Evolutionary conservation across 1,139 yeast genomes (phyloP).

Genomic region (Geotrichum histeridarum): DNA sequence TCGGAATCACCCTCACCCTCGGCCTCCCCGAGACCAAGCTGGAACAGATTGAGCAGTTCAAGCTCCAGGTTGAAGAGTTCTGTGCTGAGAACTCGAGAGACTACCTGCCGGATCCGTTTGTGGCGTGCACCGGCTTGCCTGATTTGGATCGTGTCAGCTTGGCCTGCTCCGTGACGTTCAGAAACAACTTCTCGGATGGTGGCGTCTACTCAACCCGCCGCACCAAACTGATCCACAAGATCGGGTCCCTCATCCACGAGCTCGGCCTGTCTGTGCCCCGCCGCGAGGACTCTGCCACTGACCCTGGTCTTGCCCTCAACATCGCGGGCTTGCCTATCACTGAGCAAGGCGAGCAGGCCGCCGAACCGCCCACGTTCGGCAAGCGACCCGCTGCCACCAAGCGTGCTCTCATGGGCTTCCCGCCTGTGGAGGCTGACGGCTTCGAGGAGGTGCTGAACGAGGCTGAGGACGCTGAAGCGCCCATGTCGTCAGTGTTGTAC

Average conservation of each 20-base stretch:
- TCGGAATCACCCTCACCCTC: conserved; percentile 29
- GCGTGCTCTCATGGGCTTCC: conserved; percentile 16
- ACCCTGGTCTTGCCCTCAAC: conserved; percentile 35
- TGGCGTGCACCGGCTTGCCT: conserved; percentile 35
- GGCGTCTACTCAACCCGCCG: conserved; percentile 32
- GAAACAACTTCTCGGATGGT: conserved; percentile 37
- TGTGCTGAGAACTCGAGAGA: conserved; percentile 37
- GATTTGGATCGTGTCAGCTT: conserved; percentile 37
- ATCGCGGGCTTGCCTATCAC: neutral
- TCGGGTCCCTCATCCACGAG: conserved; percentile 39
- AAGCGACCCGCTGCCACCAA: too few species aligned
- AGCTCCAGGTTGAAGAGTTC: conserved; percentile 32
- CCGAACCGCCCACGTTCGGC: neutral
- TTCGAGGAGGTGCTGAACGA: neutral
- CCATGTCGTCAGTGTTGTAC: neutral
- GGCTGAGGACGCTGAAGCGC: neutral
- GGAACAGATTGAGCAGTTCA: conserved; percentile 36
- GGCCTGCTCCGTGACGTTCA: conserved; percentile 32
- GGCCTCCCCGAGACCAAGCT: conserved; percentile 40
- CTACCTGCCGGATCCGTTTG: conserved; percentile 34
- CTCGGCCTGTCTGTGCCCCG: conserved; percentile 22
- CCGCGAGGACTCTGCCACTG: conserved; percentile 35
- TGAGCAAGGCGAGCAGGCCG: neutral
- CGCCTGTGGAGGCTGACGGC: neutral
- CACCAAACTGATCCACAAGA: conserved; percentile 32